Conservation (phyloP, 1,284 basidiomycete genomes). For the Coniferiporia sulphurascens region DNA sequence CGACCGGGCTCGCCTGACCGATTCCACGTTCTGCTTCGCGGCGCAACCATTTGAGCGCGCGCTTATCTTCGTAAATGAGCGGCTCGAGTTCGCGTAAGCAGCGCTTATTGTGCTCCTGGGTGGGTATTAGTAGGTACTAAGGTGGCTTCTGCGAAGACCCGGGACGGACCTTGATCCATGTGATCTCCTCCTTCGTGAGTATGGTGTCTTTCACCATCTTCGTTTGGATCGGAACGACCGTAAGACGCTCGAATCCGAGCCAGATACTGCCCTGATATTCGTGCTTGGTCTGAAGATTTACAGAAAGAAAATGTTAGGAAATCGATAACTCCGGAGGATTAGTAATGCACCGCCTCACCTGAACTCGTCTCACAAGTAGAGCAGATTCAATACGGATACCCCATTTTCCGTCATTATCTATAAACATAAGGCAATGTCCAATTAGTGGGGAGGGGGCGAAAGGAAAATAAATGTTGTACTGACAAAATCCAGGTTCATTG, state of each 20-base stretch:
- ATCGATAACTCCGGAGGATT: slow-evolving; percentile 2
- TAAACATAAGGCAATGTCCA: slow-evolving; percentile 15
- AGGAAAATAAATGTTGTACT: slow-evolving; percentile 29
- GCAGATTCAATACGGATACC: slow-evolving; percentile 91
- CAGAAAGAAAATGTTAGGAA: slow-evolving; percentile 15
- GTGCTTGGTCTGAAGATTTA: slow-evolving; percentile 51
- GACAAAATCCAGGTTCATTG: slow-evolving; percentile 83
- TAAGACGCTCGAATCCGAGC: slow-evolving; percentile 85
- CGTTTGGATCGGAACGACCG: slow-evolving; percentile 91
- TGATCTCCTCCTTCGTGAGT: slow-evolving; percentile 81
- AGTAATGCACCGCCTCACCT: slow-evolving; percentile 39
- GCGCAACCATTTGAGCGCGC: slow-evolving; percentile 78
- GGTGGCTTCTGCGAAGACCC: slow-evolving; percentile 3
- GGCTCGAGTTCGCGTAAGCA: slow-evolving; percentile 72
- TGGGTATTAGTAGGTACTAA: slow-evolving; percentile 5
- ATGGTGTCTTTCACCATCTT: slow-evolving; percentile 83
- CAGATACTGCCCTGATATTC: slow-evolving; percentile 72
- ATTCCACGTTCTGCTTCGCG: slow-evolving; percentile 69
- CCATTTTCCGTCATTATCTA: slow-evolving; percentile 79
- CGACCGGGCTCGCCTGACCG: slow-evolving; percentile 53
- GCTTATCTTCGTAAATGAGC: slow-evolving; percentile 71
- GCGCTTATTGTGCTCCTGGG: slow-evolving; percentile 77
- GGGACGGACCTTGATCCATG: slow-evolving; percentile 76
- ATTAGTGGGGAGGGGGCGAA: slow-evolving; percentile 11
- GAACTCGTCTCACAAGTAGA: slow-evolving; percentile 62